phyloP scores from a whole-genome alignment of 2,329 filamentous ascomycete species.

The Cytospora mali region DNA sequence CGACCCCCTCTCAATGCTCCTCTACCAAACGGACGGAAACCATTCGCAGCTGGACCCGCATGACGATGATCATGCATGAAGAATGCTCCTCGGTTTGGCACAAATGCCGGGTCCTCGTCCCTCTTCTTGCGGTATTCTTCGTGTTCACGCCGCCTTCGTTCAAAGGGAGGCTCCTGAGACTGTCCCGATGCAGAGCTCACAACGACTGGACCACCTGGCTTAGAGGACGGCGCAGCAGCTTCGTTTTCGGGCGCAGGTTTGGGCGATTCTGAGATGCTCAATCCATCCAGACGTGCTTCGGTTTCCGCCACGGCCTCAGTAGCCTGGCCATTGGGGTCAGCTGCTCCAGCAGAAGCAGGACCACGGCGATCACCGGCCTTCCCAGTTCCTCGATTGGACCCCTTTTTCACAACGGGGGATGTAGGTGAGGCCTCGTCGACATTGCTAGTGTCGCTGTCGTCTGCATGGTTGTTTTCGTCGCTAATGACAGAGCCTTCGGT shows the following conservation, averaged over 20 bases:
- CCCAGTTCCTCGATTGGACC: constrained; percentile 44
- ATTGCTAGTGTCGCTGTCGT: constrained; percentile 67
- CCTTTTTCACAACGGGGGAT: constrained; percentile 45
- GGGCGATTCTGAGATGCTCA: constrained; percentile 49
- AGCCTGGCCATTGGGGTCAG: constrained; percentile 30
- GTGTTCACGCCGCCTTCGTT: constrained; percentile 79
- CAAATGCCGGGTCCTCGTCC: constrained; percentile 88
- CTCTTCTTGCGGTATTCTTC: constrained; percentile 88
- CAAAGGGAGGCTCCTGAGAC: constrained; percentile 61
- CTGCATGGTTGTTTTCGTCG: constrained; percentile 62
- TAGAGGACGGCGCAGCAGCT: constrained; percentile 42
- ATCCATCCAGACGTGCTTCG: constrained; percentile 60
- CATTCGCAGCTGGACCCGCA: constrained; percentile 74
- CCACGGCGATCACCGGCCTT: constrained; percentile 37
- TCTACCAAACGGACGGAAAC: constrained; percentile 72
- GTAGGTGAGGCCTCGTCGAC: constrained; percentile 60
- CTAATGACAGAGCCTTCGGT: constrained; percentile 65
- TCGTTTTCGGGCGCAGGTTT: constrained; percentile 50
- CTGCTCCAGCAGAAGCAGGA: constrained; percentile 26
- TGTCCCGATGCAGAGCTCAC: constrained; percentile 57
- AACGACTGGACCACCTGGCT: constrained; percentile 53
- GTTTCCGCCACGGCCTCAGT: constrained; percentile 48
- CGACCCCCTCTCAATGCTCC: constrained; percentile 54
- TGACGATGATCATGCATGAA: constrained; percentile 95
- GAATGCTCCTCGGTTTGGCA: constrained; percentile 91